Evolutionary conservation across 2,329 filamentous ascomycete species (phyloP).

Genomic region (Neoscytalidium dimidiatum): DNA sequence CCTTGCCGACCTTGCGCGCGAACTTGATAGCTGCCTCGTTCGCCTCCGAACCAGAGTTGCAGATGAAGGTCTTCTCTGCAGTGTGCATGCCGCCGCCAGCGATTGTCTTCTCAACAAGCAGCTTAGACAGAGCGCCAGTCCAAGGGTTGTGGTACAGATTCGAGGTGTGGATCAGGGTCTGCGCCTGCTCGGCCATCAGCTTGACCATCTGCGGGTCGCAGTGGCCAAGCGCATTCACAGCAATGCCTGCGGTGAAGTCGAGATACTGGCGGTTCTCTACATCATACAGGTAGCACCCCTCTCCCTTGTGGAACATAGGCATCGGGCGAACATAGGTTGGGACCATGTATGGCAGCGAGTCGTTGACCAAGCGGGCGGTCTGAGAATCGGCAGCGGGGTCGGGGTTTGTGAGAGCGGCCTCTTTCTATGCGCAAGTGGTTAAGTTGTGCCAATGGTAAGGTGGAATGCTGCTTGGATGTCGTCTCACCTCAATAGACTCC

Average conservation of each 20-base stretch:
- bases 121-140: constrained; percentile 85
- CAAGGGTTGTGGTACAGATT: constrained; percentile 98
- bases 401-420: constrained; percentile 59
- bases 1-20: constrained; percentile 84
- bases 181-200: constrained; percentile 73
- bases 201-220: constrained; percentile 77
- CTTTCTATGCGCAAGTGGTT: constrained; percentile 27
- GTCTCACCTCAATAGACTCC: constrained; percentile 43
- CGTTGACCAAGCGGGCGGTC: constrained; percentile 72
- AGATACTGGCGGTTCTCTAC: constrained; percentile 86
- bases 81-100: constrained; percentile 80
- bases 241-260: constrained; percentile 94
- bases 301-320: constrained; percentile 84
- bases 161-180: constrained; percentile 84
- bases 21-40: constrained; percentile 99
- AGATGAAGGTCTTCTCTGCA: constrained; percentile 81
- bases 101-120: constrained; percentile 78
- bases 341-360: constrained; percentile 87
- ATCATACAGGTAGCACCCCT: constrained; percentile 89
- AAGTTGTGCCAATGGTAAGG: neutral
- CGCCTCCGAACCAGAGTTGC: constrained; percentile 94
- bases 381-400: constrained; percentile 74
- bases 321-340: constrained; percentile 89
- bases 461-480: neutral
- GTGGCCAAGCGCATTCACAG: constrained; percentile 90